Evolutionary conservation across 164 flowering plant species (phyloP), one percentile per base, ranked within the genome.

Genomic region (Pachysandra terminalis): DNA sequence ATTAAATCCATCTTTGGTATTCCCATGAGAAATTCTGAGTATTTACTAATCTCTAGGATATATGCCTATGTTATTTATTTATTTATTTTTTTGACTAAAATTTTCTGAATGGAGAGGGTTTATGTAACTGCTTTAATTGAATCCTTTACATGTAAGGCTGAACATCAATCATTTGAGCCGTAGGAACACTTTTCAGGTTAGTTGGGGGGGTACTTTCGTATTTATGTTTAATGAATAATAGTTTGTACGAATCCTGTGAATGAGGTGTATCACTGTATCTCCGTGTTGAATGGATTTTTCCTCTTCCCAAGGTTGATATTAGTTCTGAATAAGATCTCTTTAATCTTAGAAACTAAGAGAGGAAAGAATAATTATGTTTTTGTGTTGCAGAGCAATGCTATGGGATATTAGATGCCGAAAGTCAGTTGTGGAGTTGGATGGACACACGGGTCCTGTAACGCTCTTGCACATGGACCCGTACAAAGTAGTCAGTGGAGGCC

Each of bases 401-500:
- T 88, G 87, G 90, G 96, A 90, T 79, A 69, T 84, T 10, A 88
- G 67, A 74, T 72, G 45, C 66, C 75, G 66, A 66, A 69, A 74
- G 61, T 83, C 90, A 19, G 61, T 86, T 23, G 77, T 79, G 0
- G 85, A 80, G 65, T 59, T 86, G 81, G 87, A 80, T 64, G 89
- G 85, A 28, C 89, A 86, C 49, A 52, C 5, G 0, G 93, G 90
- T 40, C 81, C 83, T 14, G 77, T 88, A 32, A 73, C 80, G 2
- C 78, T 40, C 19, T 32, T 86, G 58, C 81, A 84, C 77, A 84
- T 88, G 89, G 91, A 88, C 75, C 67, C 66, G 8, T 83, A 83
- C 78, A 90, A 84, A 74, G 68, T 90, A 54, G 90, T 88, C 48
- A 81, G 85, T 1, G 88, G 86, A 14, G 78, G 87, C 15, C 78